Percentiles rank a stretch among this genome's conserved stretches.
These are phyloP conservation scores for Logfia minima DNA, from an alignment of 129 eudicot species.

Conservation along the genomic window DNA sequence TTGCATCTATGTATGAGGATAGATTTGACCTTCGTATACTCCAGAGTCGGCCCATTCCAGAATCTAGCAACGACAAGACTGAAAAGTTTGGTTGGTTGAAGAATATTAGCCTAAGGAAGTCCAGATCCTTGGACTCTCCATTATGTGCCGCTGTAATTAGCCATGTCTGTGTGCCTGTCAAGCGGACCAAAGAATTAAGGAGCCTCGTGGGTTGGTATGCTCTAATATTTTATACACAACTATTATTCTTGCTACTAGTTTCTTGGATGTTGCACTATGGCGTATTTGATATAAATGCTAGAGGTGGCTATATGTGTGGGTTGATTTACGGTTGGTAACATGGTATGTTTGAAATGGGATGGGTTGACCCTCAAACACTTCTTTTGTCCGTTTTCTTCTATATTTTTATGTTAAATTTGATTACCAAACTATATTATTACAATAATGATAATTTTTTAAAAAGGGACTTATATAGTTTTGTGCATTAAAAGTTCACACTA, in stretches of 20 bases:
- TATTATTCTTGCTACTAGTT: not conserved
- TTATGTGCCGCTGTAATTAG: constrained; percentile 45
- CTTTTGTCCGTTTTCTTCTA: not conserved
- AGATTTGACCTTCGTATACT: constrained; percentile 74
- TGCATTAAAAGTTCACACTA: not conserved
- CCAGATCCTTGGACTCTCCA: constrained; percentile 44
- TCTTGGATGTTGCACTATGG: not conserved
- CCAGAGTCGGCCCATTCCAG: constrained; percentile 43
- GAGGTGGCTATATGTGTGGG: not conserved
- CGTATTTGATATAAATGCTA: not conserved
- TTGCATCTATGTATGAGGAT: constrained; percentile 92
- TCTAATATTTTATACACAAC: constrained; percentile 4
- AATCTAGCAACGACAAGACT: constrained; percentile 38
- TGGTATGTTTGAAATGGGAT: not conserved
- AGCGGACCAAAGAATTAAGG: constrained; percentile 88
- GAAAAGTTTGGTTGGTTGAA: constrained; percentile 72
- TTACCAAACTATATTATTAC: constrained; percentile 2
- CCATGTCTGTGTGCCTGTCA: constrained; percentile 50
- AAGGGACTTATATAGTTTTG: not conserved
- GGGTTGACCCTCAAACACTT: not conserved
- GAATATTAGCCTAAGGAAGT: constrained; percentile 48
- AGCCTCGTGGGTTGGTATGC: constrained; percentile 41
- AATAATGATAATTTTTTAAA: not conserved
- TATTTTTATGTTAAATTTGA: not conserved
- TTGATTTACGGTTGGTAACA: not conserved